Base-by-base conservation (phyloP, 768 basidiomycete species). In the Auricularia auricula-judae region DNA sequence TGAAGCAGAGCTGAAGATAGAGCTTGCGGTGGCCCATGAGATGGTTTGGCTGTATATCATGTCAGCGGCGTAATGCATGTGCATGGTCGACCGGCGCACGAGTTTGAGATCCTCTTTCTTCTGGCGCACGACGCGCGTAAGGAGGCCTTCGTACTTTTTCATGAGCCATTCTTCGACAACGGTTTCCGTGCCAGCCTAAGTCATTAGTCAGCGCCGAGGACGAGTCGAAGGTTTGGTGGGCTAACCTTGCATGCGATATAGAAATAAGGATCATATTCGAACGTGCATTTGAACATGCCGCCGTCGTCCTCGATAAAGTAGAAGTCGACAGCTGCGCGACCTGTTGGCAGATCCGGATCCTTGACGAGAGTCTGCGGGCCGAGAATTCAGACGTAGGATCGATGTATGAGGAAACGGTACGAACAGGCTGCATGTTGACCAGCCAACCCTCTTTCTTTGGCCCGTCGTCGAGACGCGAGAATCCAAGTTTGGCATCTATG, bases 241-340 rank as follows among this genome's bases (percentile, higher is more conserved):
- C 82, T 63, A 62, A 93, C 96, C 80, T 96, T 90, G 84, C 92
- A 95, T 3, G 87, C 89, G 65, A 98, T 91, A 66, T 80, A 82
- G 72, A 99, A 97, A 74, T 99, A 98, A 0, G 97, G 96, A 71
- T 98, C 96, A 71, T 95, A 96, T 64, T 85, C 82, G 67, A 89
- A 80, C 4, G 96, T 98, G 68, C 85, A 87, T 75, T 98, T 99
- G 82, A 99, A 98, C 86, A 91, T 91, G 33, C 84, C 85, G 4
- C 97, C 97, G 66, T 98, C 94, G 71, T 98, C 95, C 77, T 98
- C 87, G 67, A 99, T 93, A 71, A 99, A 98, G 73, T 96, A 98
- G 69, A 86, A 96, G 70, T 99, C 94, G 12, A 99, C 95, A 5
- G 89, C 97, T 2, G 93, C 87, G 69, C 84, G 86, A 21, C 95